Base-by-base conservation (phyloP, 768 basidiomycete species). In the Lactarius evosmus region DNA sequence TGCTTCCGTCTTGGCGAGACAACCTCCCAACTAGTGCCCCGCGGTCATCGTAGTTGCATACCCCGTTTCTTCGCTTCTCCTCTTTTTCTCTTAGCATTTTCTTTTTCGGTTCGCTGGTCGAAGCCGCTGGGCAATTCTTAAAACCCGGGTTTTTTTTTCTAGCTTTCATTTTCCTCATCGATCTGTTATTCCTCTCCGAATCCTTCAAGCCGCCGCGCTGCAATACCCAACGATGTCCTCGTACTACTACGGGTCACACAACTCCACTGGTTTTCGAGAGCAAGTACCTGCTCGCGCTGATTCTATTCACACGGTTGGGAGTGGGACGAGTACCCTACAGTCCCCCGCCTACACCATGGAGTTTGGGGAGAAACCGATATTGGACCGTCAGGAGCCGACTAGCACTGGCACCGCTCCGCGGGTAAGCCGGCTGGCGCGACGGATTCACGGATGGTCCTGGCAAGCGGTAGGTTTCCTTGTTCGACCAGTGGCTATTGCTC, bases 361-460 rank as follows among this genome's bases (percentile, higher is more conserved):
- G 19, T 1, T 22, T 29, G 46, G 22, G 29, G 54, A 33, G 34
- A 29, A 36, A 30, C 38, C 55, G 16, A 6, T 34, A 19, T n/a
- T 40, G 11, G 12, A 34, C 19, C 17, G 14, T 6, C 38, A 50
- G 16, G 38, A 55, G 19, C 22, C 58, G 19, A 19, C 50, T 27
- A 41, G n/a, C 14, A 3, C 38, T 27, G 50, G n/a, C 14, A 3
- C 38, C 6, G 9, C 41, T 16, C 66, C 58, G 12, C 56, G 36
- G 14, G 61, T 76, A 53, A 75, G 74, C 65, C 44, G 70, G 16
- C 67, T 80, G 25, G 78, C 77, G 17, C 70, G 78, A 34, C 74
- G 80, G n/a, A 78, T 82, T 51, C 80, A 82, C 70, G 78, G 80
- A 51, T 81, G 80, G 80, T 75, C 78, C 44, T 81, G 80, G 80